phyloP scores from a whole-genome alignment of 2,329 filamentous ascomycete species.

The Biscogniauxia marginata region DNA sequence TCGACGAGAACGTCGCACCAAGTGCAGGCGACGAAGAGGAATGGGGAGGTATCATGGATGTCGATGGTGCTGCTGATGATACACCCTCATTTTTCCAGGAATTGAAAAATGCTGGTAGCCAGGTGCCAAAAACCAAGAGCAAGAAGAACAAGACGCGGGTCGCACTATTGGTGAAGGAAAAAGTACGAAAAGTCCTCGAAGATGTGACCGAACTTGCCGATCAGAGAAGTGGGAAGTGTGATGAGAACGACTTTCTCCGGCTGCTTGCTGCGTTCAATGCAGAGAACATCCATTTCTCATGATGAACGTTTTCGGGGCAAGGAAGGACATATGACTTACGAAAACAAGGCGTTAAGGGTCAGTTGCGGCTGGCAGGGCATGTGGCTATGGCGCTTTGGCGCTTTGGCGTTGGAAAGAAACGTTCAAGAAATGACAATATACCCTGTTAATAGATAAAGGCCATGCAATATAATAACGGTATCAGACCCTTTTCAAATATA shows the following conservation, averaged over 20 bases:
- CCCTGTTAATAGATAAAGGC: slow-evolving; percentile 3
- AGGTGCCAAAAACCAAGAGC: slow-evolving; percentile 58
- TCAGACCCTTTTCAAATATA: neutral
- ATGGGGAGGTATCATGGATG: slow-evolving; percentile 50
- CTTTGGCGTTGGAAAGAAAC: slow-evolving; percentile 10
- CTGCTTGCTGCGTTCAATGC: slow-evolving; percentile 81
- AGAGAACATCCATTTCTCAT: slow-evolving; percentile 90
- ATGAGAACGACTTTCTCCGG: slow-evolving; percentile 88
- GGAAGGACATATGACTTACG: slow-evolving; percentile 8
- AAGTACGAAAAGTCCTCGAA: slow-evolving; percentile 82
- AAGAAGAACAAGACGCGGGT: slow-evolving; percentile 78
- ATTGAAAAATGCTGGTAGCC: slow-evolving; percentile 40
- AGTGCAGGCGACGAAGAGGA: slow-evolving; percentile 45
- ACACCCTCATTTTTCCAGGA: slow-evolving; percentile 84
- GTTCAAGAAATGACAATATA: slow-evolving; percentile 8
- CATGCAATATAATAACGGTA: neutral
- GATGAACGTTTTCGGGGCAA: too few species aligned
- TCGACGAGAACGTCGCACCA: slow-evolving; percentile 41
- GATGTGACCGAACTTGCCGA: slow-evolving; percentile 77
- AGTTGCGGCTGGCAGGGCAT: neutral
- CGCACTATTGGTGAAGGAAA: slow-evolving; percentile 77
- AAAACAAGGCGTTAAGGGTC: slow-evolving; percentile 10
- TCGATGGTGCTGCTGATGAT: slow-evolving; percentile 57
- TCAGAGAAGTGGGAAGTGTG: slow-evolving; percentile 79
- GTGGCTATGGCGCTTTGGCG: slow-evolving; percentile 9